Evolutionary conservation across 2,329 filamentous ascomycete genomes (phyloP), one percentile per base, ranked within the genome.

Genomic region (Corynespora cassiicola): DNA sequence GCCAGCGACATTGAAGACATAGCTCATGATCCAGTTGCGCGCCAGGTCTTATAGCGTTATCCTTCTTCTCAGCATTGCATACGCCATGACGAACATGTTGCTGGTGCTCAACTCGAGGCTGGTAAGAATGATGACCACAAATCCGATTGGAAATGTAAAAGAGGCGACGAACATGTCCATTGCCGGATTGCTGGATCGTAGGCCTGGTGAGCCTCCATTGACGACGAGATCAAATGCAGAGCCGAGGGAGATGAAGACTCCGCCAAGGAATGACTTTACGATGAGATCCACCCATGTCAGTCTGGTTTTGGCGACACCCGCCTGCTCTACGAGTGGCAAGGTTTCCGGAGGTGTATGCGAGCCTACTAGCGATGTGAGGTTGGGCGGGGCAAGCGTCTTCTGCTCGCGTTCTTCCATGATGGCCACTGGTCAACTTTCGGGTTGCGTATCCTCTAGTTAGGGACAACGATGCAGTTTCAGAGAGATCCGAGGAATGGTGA

Each of bases 211-310:
- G 10, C 56, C 54, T 2, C 54, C 54, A 3, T 54, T 55, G n/a
- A 64, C 55, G 12, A 65, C 57, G 45, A 69, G 57, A 14, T 61
- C 51, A 31, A 61, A 64, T 28, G 65, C 65, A 6, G 58, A 63
- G 10, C 61, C 61, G 10, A 62, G 57, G 31, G 68, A 65, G 9
- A 66, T 60, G 15, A 65, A 65, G 25, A 65, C 52, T 21, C 53
- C 56, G 8, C 52, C 58, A 2, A 59, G 50, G 7, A 57, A 45
- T 12, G 65, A 64, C 37, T 69, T 65, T 43, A 69, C 54, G 33
- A 39, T 47, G 27, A 58, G 56, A 25, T 68, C 45, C 29, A 66
- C 60, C 41, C 58, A 56, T 38, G 48, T 56, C 33, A 68, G 31
- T n/a, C 54, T 34, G 8, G 51, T 22, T 42, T 50, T 52, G 11